These are phyloP conservation scores for Besnoitia besnoiti DNA, from an alignment of 169 alveolate species.

Conservation along the genomic window DNA sequence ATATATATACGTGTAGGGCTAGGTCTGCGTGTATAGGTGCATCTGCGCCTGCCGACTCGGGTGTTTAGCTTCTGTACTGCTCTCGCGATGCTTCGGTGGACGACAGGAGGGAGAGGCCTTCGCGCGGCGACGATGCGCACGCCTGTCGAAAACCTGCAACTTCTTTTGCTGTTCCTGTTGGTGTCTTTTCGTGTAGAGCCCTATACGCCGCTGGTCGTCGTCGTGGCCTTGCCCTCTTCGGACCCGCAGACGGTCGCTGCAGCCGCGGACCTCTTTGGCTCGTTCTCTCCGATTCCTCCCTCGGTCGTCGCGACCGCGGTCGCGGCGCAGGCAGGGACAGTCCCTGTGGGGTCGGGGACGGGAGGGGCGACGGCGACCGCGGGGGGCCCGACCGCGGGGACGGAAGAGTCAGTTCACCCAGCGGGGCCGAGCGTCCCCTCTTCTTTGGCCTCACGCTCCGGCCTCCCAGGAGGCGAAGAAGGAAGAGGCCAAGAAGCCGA, in stretches of 20 bases:
- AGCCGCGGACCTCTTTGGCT: not conserved
- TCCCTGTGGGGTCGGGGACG: not conserved
- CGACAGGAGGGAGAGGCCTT: not conserved
- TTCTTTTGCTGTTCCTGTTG: not conserved
- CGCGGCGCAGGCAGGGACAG: not conserved
- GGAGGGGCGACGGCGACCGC: not conserved
- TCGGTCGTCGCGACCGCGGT: not conserved
- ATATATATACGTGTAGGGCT: not conserved
- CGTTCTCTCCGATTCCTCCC: constrained; percentile 2
- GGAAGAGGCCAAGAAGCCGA: not conserved
- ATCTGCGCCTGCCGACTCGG: not conserved
- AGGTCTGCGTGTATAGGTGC: not conserved
- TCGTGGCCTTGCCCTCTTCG: constrained; percentile 26
- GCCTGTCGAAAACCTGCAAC: not conserved
- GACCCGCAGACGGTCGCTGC: constrained; percentile 40
- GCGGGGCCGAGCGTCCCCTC: not conserved
- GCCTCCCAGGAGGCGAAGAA: not conserved
- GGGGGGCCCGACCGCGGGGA: not conserved
- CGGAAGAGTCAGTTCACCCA: not conserved
- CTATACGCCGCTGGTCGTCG: constrained; percentile 25
- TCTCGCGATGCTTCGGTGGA: not conserved
- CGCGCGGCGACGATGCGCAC: too few relatives aligned
- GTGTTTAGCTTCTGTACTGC: not conserved
- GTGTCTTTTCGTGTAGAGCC: constrained; percentile 15
- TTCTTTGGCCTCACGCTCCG: not conserved